phyloP scores from a whole-genome alignment of 2,329 filamentous ascomycete genomes.

The Beauveria scarabaeidicola region DNA sequence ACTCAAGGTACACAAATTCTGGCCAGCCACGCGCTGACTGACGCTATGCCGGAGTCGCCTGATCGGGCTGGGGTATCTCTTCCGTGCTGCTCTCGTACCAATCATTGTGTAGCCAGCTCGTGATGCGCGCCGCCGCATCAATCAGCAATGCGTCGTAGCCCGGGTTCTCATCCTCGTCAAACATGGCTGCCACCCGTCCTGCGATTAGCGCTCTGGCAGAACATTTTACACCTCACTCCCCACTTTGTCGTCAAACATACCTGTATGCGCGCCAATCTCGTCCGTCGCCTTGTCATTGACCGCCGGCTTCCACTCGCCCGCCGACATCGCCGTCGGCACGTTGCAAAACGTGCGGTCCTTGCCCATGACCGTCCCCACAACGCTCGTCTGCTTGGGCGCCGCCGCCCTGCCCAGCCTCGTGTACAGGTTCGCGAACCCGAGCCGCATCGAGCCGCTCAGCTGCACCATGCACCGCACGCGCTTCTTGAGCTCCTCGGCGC shows the following conservation, averaged over 20 bases:
- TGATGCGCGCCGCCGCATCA: slow-evolving; percentile 56
- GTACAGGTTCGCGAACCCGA: slow-evolving; percentile 83
- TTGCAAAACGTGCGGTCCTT: slow-evolving; percentile 83
- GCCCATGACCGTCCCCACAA: slow-evolving; percentile 53
- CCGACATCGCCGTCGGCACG: slow-evolving; percentile 47
- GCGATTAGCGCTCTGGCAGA: background rate
- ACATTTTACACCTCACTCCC: no score
- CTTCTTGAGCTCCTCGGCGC: slow-evolving; percentile 71
- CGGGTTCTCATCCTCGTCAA: slow-evolving; percentile 62
- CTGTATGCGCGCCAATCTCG: slow-evolving; percentile 73
- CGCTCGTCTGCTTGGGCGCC: slow-evolving; percentile 39
- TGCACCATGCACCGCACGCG: slow-evolving; percentile 62
- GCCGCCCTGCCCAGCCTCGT: slow-evolving; percentile 70
- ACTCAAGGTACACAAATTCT: background rate
- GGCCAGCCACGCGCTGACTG: background rate
- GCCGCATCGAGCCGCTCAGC: slow-evolving; percentile 53
- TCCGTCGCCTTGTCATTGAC: slow-evolving; percentile 73
- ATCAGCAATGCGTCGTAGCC: slow-evolving; percentile 61
- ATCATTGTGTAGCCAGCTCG: slow-evolving; percentile 53
- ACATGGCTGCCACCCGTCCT: slow-evolving; percentile 50
- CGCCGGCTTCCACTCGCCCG: slow-evolving; percentile 57
- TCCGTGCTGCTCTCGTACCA: slow-evolving; percentile 55
- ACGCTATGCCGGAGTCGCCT: background rate
- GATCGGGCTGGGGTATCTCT: slow-evolving; percentile 20
- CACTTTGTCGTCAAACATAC: slow-evolving; percentile 30